phyloP scores from a whole-genome alignment of 225 moss, liverwort and hornwort species.

The Bryum argenteum region DNA sequence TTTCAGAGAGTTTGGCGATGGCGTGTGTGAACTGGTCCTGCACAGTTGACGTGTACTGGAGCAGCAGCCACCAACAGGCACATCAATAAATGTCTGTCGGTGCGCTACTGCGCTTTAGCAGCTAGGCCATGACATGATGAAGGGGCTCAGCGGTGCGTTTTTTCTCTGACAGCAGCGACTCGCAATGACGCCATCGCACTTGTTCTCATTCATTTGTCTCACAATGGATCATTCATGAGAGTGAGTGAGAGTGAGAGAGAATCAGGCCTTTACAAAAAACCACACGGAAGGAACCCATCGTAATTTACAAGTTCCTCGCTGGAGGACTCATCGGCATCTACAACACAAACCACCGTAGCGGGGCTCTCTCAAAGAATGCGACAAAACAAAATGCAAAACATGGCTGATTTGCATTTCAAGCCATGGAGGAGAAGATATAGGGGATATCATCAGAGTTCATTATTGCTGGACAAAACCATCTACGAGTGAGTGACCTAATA shows the following conservation, averaged over 20 bases:
- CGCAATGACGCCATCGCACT: not conserved
- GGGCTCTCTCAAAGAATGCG: slow-evolving; percentile 37
- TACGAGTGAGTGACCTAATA: slow-evolving; percentile 39
- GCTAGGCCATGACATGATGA: slow-evolving; percentile 6
- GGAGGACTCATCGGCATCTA: slow-evolving; percentile 57
- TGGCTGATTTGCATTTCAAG: slow-evolving; percentile 37
- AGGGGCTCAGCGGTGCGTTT: not conserved
- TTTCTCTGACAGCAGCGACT: not conserved
- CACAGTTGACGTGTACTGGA: not conserved
- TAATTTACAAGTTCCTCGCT: slow-evolving; percentile 55
- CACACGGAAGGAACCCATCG: slow-evolving; percentile 38
- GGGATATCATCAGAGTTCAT: slow-evolving; percentile 26
- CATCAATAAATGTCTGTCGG: slow-evolving; percentile 38
- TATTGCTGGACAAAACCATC: slow-evolving; percentile 44
- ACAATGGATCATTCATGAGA: slow-evolving; percentile 38
- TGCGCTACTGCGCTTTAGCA: slow-evolving; percentile 26
- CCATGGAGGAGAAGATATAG: slow-evolving; percentile 31
- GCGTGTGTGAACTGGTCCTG: slow-evolving; percentile 3
- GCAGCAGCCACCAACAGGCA: slow-evolving; percentile 12
- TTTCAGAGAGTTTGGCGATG: slow-evolving; percentile 5
- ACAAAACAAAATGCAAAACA: slow-evolving; percentile 30
- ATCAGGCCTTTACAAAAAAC: slow-evolving; percentile 18
- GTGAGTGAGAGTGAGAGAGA: too few relatives aligned
- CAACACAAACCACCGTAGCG: slow-evolving; percentile 44
- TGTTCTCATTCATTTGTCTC: not conserved